Conservation (phyloP, 176 grass and related monocot species). For the Oryza rufipogon region DNA sequence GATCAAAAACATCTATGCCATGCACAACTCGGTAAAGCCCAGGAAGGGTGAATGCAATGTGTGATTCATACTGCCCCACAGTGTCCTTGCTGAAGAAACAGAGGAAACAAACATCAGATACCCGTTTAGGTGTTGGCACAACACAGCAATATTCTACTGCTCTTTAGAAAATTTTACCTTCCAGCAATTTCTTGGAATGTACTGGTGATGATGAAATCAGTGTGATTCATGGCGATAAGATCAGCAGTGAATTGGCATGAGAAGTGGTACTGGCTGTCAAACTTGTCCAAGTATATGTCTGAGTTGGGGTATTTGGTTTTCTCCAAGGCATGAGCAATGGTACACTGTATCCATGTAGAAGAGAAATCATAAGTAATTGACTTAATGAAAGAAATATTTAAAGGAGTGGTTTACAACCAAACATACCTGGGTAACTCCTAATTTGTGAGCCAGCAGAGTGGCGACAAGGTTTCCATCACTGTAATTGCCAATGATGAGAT, state of each 20-base stretch:
- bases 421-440: slow-evolving; percentile 88
- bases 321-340: slow-evolving; percentile 98
- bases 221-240: slow-evolving; percentile 90
- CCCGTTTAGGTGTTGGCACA: neutral
- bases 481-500: slow-evolving; percentile 96
- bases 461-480: slow-evolving; percentile 96
- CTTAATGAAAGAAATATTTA: neutral
- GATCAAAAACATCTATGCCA: slow-evolving; percentile 96
- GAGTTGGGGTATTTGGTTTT: slow-evolving; percentile 98
- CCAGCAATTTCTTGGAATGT: slow-evolving; percentile 99
- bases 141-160: neutral
- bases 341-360: slow-evolving; percentile 57
- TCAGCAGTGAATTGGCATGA: slow-evolving; percentile 98
- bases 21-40: slow-evolving; percentile 94
- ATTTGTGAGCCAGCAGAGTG: slow-evolving; percentile 85
- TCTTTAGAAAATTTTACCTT: slow-evolving; percentile 56
- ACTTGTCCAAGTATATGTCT: slow-evolving; percentile 94
- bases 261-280: slow-evolving; percentile 94
- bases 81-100: slow-evolving; percentile 80
- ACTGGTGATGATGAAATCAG: slow-evolving; percentile 98
- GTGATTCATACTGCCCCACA: slow-evolving; percentile 90
- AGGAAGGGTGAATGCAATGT: slow-evolving; percentile 94
- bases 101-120: slow-evolving; percentile 40
- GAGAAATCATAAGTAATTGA: slow-evolving; percentile 24
- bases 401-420: slow-evolving; percentile 2